Percentiles rank a stretch among this genome's conserved stretches.
phyloP scores from a whole-genome alignment of 345 rosid species.

The Acer yangbiense region DNA sequence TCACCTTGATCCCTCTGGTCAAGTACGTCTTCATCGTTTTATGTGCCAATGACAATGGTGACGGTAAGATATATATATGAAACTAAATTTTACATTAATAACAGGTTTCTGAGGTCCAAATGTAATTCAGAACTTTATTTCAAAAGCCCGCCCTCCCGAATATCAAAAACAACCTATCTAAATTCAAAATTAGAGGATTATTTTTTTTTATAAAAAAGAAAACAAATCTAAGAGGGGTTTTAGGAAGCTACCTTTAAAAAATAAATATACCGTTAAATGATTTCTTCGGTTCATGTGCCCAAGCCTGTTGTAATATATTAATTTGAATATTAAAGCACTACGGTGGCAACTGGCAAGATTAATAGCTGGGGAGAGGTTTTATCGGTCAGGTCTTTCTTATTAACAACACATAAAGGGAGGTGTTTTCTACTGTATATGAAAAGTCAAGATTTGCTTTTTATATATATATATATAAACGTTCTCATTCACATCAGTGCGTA shows the following conservation, averaged over 20 bases:
- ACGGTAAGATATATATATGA: conserved; percentile 28
- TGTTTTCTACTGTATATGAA: neutral
- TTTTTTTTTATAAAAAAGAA: too few relatives aligned
- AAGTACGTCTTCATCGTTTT: conserved; percentile 59
- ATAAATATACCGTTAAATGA: neutral
- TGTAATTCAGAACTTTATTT: too few relatives aligned
- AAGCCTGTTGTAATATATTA: too few relatives aligned
- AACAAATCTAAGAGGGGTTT: too few relatives aligned
- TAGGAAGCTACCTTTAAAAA: too few relatives aligned
- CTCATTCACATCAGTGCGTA: too few relatives aligned
- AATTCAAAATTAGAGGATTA: too few relatives aligned
- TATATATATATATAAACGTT: too few relatives aligned
- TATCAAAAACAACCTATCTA: too few relatives aligned
- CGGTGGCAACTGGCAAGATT: neutral
- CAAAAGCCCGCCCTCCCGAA: too few relatives aligned
- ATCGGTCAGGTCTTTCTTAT: neutral
- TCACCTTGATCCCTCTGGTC: conserved; percentile 54
- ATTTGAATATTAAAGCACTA: neutral
- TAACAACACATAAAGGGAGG: neutral
- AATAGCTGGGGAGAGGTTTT: neutral
- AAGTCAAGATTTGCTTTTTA: neutral
- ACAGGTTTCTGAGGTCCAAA: too few relatives aligned
- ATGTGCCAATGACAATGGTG: conserved; percentile 60
- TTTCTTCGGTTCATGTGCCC: neutral
- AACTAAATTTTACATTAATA: too few relatives aligned